Evolutionary conservation across 495 filamentous ascomycete genomes (phyloP).

Genomic region (Pyrenopolyporus hunteri): DNA sequence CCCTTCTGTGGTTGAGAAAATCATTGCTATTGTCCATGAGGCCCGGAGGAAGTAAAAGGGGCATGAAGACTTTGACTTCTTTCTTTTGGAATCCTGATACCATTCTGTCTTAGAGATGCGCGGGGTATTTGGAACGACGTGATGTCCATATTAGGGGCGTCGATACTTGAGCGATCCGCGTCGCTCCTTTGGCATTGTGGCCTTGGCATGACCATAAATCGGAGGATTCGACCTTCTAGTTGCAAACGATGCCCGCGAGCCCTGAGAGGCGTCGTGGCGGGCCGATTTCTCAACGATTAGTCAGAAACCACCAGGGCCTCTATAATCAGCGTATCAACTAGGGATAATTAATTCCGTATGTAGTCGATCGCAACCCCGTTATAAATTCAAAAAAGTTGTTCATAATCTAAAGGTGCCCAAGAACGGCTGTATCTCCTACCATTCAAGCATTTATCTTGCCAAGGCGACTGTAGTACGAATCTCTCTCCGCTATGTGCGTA

Average conservation of each 20-base stretch:
- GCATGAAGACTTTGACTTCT: constrained; percentile 6
- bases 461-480: constrained; percentile 1
- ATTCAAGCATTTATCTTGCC: no score
- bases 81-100: constrained; percentile 18
- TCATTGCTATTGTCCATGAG: constrained; percentile 79
- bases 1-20: constrained; percentile 85
- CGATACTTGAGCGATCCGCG: background rate
- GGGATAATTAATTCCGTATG: background rate
- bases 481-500: background rate
- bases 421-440: no score
- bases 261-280: constrained; percentile 9
- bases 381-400: background rate
- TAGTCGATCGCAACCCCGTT: background rate
- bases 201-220: background rate
- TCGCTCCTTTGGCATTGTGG: background rate
- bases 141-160: background rate
- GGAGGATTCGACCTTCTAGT: constrained; percentile 9
- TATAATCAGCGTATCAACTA: background rate
- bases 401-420: no score
- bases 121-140: constrained; percentile 11
- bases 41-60: constrained; percentile 53
- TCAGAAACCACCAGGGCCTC: background rate
- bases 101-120: constrained; percentile 22
- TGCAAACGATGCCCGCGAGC: constrained; percentile 2
- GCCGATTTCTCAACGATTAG: background rate